These are phyloP conservation scores for Mycena olivaceomarginata DNA, from an alignment of 768 basidiomycete species.

Conservation along the genomic window DNA sequence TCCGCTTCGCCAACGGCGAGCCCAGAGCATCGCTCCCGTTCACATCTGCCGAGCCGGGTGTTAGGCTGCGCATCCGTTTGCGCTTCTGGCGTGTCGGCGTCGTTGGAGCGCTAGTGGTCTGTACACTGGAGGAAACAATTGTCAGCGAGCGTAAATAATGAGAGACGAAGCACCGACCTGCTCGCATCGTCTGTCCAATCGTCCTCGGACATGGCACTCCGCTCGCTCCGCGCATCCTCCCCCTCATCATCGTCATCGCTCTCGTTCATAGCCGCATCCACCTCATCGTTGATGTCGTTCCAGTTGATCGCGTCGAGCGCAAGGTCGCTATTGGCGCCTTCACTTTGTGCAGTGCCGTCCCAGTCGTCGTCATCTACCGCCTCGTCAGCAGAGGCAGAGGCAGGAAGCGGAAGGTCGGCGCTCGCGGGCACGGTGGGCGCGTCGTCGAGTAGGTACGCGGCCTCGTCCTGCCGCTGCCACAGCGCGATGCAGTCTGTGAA, in stretches of 20 bases:
- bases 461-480: conserved; percentile 91
- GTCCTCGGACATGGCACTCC: conserved; percentile 71
- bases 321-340: conserved; percentile 53
- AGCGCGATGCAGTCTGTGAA: conserved; percentile 91
- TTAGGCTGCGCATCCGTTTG: conserved; percentile 83
- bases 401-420: conserved; percentile 68
- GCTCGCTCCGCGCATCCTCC: conserved; percentile 57
- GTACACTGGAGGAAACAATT: conserved; percentile 46
- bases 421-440: not conserved
- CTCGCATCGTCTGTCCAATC: conserved; percentile 72
- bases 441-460: conserved; percentile 80
- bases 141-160: not conserved
- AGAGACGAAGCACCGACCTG: conserved; percentile 51
- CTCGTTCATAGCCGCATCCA: conserved; percentile 91
- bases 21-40: conserved; percentile 65
- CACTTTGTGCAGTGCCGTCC: conserved; percentile 6
- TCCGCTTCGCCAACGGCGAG: conserved; percentile 88
- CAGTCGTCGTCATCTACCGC: conserved; percentile 52
- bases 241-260: conserved; percentile 77
- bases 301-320: conserved; percentile 83
- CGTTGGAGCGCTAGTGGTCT: conserved; percentile 51
- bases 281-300: conserved; percentile 90
- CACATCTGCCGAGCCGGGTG: conserved; percentile 75
- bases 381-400: conserved; percentile 54
- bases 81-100: conserved; percentile 71